These are phyloP conservation scores for Trichosporon coremiiforme DNA, from an alignment of 1,284 basidiomycete species.

Conservation along the genomic window DNA sequence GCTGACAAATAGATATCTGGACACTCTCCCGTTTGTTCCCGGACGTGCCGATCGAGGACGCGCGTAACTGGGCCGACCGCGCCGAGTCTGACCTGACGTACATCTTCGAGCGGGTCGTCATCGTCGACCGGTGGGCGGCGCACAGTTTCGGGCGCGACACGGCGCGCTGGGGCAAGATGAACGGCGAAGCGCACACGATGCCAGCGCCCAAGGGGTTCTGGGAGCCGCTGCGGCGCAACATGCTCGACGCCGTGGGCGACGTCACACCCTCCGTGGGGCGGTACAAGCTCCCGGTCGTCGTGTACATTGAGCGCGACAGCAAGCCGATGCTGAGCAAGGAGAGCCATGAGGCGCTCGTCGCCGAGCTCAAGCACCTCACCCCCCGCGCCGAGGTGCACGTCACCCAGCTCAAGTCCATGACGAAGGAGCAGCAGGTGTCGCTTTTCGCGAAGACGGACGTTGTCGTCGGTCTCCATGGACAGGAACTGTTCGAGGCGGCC, in stretches of 20 bases:
- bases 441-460: conserved; percentile 46
- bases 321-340: conserved; percentile 33
- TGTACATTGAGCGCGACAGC: conserved; percentile 40
- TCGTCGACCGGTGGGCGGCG: conserved; percentile 52
- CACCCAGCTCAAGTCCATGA: conserved; percentile 41
- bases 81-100: conserved; percentile 37
- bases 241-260: conserved; percentile 37
- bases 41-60: conserved; percentile 44
- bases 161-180: conserved; percentile 53
- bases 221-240: conserved; percentile 39
- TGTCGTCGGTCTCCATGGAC: conserved; percentile 42
- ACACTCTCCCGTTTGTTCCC: conserved; percentile 45
- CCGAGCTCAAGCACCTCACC: conserved; percentile 43
- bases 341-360: conserved; percentile 40
- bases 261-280: conserved; percentile 26
- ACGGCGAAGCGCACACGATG: conserved; percentile 38
- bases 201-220: conserved; percentile 38
- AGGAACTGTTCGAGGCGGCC: conserved; percentile 39
- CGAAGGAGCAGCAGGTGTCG: conserved; percentile 39
- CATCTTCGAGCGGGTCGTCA: conserved; percentile 50
- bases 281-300: conserved; percentile 44
- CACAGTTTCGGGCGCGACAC: conserved; percentile 42
- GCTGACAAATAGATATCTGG: conserved; percentile 44
- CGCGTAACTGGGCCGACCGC: conserved; percentile 40
- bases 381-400: conserved; percentile 51